Evolutionary conservation across 768 basidiomycete genomes (phyloP), one percentile per base, ranked within the genome.

Genomic region (Leccinum variicolor): DNA sequence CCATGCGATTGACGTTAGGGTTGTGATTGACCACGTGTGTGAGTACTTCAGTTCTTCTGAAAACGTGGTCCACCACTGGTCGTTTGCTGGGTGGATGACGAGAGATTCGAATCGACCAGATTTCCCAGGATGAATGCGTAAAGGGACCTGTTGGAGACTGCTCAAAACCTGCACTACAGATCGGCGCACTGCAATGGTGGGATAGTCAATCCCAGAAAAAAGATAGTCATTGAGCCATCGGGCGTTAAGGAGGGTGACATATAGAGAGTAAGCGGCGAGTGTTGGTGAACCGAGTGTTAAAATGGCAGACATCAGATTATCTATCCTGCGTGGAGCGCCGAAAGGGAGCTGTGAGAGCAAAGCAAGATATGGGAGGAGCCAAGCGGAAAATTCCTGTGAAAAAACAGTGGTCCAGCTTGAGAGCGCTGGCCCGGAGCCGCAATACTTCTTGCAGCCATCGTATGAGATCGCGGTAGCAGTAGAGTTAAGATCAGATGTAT

Each of bases 311-410:
- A 73, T 68, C 29, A 80, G 64, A 51, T 81, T 78, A 25, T 78
- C 77, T n/a, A 70, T 58, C 25, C 64, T 73, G 52, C 73, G 72
- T 13, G 58, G 67, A 28, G 75, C 71, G 7, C 79, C 79, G 26
- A 79, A 82, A 0, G 80, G 81, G 17, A 82, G 74, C 49, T 80
- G 79, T 0, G 79, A 79, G 17, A 81, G 66, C 7, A 81, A 59
- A 0, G 80, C 78, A 10, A 82, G 72, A 72, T 77, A 80, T 8
- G 81, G 81, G 5, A 82, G 55, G 1, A 81, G 67, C 81, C 80
- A 82, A 0, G 77, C 61, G 9, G 72, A 69, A 60, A 76, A 79
- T 47, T 77, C 68, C 49, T 77, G 76, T 0, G 70, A 49, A 43
- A 69, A 71, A 3, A 19, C 17, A 1, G 9, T 43, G 1, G 9